phyloP scores from a whole-genome alignment of 2,329 filamentous ascomycete genomes.

The Pyrenochaeta sp. region DNA sequence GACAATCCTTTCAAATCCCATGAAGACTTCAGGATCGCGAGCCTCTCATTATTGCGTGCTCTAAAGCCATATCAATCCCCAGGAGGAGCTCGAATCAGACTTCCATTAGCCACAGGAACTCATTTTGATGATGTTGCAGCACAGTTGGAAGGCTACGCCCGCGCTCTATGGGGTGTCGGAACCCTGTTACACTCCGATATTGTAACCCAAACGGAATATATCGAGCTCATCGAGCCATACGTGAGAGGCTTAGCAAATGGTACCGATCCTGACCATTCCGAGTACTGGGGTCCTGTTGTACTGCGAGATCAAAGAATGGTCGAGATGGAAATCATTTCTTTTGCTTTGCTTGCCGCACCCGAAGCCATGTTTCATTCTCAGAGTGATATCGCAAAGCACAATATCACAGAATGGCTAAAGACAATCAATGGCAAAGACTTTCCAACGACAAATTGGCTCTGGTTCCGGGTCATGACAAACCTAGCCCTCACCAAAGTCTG shows the following conservation, averaged over 20 bases:
- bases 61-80: conserved; percentile 40
- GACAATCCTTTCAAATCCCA: conserved; percentile 34
- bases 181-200: conserved; percentile 31
- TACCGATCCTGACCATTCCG: conserved; percentile 40
- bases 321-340: conserved; percentile 61
- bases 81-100: conserved; percentile 39
- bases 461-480: conserved; percentile 62
- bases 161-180: conserved; percentile 43
- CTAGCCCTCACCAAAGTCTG: conserved; percentile 55
- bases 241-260: conserved; percentile 43
- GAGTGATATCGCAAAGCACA: conserved; percentile 35
- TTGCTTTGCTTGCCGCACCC: conserved; percentile 57
- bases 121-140: conserved; percentile 47
- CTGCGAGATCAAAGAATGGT: conserved; percentile 63
- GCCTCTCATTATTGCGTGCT: conserved; percentile 30
- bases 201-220: conserved; percentile 18
- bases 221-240: conserved; percentile 35
- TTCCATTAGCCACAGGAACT: conserved; percentile 41
- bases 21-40: conserved; percentile 33
- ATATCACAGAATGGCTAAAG: conserved; percentile 53
- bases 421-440: conserved; percentile 56
- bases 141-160: conserved; percentile 45
- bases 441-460: conserved; percentile 60
- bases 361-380: conserved; percentile 45
- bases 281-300: conserved; percentile 59